phyloP scores from a whole-genome alignment of 352 stramenopile genomes.

The Globisporangium takayamanum region DNA sequence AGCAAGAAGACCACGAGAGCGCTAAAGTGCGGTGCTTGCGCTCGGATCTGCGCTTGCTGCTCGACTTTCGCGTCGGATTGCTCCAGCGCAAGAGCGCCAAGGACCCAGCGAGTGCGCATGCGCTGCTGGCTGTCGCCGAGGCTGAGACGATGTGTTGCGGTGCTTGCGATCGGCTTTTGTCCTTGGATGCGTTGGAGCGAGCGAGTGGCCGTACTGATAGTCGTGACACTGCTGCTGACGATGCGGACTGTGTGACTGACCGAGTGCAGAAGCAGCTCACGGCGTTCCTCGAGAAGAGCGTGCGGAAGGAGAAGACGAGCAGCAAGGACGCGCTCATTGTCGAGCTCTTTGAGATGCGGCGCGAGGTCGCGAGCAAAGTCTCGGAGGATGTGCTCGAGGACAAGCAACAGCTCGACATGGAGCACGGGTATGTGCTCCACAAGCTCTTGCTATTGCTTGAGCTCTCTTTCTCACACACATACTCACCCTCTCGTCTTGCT shows the following conservation, averaged over 20 bases:
- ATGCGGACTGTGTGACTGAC: background rate
- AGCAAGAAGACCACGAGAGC: slow-evolving; percentile 44
- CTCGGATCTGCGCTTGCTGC: slow-evolving; percentile 57
- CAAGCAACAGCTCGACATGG: slow-evolving; percentile 54
- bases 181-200: background rate
- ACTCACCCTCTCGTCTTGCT: background rate
- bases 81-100: slow-evolving; percentile 18
- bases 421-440: slow-evolving; percentile 29
- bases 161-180: background rate
- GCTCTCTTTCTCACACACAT: background rate
- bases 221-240: background rate
- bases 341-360: slow-evolving; percentile 57
- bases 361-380: slow-evolving; percentile 64
- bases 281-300: slow-evolving; percentile 47
- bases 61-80: slow-evolving; percentile 51
- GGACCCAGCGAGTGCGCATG: slow-evolving; percentile 10
- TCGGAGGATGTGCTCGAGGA: slow-evolving; percentile 65
- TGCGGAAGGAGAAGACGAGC: slow-evolving; percentile 58
- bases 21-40: slow-evolving; percentile 43
- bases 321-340: slow-evolving; percentile 41
- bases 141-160: slow-evolving; percentile 28
- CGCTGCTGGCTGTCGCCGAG: slow-evolving; percentile 16
- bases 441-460: too few relatives aligned
- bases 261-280: slow-evolving; percentile 37
- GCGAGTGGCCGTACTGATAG: too few relatives aligned